Conservation (phyloP, 164 flowering plant genomes). For the Echeveria elegans region DNA sequence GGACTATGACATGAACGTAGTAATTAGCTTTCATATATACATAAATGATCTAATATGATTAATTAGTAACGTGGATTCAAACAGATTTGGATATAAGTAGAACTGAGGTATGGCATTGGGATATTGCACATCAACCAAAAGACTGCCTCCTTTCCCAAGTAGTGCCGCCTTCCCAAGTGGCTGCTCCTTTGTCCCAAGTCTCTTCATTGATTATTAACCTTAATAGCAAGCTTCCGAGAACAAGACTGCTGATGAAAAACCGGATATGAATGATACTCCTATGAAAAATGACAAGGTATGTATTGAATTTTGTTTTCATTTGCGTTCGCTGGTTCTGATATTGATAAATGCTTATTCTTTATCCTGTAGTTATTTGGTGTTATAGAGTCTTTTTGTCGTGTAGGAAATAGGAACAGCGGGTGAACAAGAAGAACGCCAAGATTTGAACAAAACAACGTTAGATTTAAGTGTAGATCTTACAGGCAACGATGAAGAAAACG, state of each 20-base stretch:
- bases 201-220: no score
- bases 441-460: constrained; percentile 60
- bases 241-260: constrained; percentile 46
- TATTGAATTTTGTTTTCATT: neutral
- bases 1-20: no score
- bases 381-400: no score
- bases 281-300: constrained; percentile 65
- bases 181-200: no score
- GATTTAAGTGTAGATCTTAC: no score
- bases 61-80: neutral
- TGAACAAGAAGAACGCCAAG: constrained; percentile 36
- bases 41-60: neutral
- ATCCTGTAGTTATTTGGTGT: no score
- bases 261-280: constrained; percentile 74
- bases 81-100: neutral
- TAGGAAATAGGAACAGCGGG: constrained; percentile 29
- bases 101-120: neutral
- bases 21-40: no score
- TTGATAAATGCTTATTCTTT: no score
- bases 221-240: no score
- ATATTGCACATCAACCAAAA: neutral
- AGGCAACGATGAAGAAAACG: neutral
- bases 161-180: no score
- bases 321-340: no score
- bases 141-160: no score